Evolutionary conservation across 202 grass and related monocot genomes (phyloP), one percentile per base, ranked within the genome.

Genomic region (Saccharum hybrid): DNA sequence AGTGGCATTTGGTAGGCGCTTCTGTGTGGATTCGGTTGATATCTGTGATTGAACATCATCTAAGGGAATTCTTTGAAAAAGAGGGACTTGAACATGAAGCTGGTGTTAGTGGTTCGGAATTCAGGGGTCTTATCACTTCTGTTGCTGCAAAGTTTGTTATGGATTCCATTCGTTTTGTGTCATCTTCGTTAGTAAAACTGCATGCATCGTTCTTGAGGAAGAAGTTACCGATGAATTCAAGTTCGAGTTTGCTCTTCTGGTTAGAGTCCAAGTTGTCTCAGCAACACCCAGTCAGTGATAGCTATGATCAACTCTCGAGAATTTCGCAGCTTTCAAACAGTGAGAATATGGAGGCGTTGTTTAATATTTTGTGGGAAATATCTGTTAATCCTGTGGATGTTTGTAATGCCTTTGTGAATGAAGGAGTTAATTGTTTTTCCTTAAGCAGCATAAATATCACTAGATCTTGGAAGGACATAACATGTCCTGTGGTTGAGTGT

Each of bases 1-100:
- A 91, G 54, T 98, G 95, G 95, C 80, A 77, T 79, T 74, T 95
- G 76, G 74, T 93, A 79, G 67, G 82, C 46, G 34, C 72, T 87
- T 98, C 80, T 79, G 86, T 94, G 71, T 98, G 92, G 92, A 83
- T 90, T 79, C 81, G 76, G 51, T 82, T 98, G 66, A 81, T 85
- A 63, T 93, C 74, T 34, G 72, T 94, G 81, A 61, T 86, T 75
- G 85, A 93, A 82, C 81, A 85, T 64, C 82, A 75, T 71, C 84
- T 91, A 71, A 75, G 43, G 34, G 84, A 90, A 54, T 86, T 94
- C 22, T 18, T 68, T 85, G 83, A 68, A 54, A 90, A 72, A 74
- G 85, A 93, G 39, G 73, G 64, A 51, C 59, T 51, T 80, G 61
- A 91, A 66, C 62, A 76, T 83, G 77, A 85, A 75, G 46, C 61